phyloP scores from a whole-genome alignment of 345 rosid species.

The Excoecaria agallocha region DNA sequence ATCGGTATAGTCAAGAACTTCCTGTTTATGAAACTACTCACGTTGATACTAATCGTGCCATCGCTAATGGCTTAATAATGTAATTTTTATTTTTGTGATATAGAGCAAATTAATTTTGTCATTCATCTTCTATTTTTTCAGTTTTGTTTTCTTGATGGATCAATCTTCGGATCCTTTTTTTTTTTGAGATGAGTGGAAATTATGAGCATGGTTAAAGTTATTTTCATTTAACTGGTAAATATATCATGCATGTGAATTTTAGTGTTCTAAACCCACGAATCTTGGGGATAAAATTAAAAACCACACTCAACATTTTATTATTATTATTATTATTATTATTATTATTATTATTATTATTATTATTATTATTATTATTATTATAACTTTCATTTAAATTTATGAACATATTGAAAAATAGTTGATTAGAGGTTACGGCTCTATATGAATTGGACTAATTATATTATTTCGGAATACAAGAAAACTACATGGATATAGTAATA shows the following conservation, averaged over 20 bases:
- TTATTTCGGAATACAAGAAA: no score
- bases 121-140: not conserved
- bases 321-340: no score
- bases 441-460: not conserved
- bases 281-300: not conserved
- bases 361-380: no score
- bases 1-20: constrained; percentile 50
- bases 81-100: not conserved
- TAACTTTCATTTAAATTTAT: no score
- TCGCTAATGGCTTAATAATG: constrained; percentile 34
- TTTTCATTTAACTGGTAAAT: no score
- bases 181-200: not conserved
- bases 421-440: no score
- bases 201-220: not conserved
- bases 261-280: not conserved
- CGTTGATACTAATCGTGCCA: constrained; percentile 52
- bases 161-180: not conserved
- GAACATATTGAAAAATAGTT: no score
- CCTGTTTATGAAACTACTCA: constrained; percentile 72
- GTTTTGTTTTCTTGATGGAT: not conserved
- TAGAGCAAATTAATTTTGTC: not conserved
- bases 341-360: no score
- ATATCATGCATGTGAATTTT: not conserved
- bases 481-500: no score
- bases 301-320: no score